Conservation (phyloP, 1,284 basidiomycete genomes). For the Fomitopsis schrenkii region DNA sequence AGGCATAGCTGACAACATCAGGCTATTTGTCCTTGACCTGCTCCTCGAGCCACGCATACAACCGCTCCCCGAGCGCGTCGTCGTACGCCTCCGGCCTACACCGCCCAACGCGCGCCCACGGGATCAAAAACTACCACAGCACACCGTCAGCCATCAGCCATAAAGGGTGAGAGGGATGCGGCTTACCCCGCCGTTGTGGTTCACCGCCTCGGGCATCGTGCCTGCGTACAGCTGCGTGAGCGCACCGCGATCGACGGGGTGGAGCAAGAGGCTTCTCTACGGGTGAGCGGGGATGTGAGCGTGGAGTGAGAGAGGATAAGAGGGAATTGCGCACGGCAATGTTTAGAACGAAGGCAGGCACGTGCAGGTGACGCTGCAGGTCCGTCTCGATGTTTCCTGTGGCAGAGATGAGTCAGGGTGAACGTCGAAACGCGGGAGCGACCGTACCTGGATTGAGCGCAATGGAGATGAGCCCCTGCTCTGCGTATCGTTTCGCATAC, state of each 20-base stretch:
- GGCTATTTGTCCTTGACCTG: background rate
- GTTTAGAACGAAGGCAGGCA: background rate
- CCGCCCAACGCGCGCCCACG: conserved; percentile 30
- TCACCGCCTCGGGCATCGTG: conserved; percentile 18
- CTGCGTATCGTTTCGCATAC: conserved; percentile 43
- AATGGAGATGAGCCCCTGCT: conserved; percentile 45
- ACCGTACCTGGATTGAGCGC: conserved; percentile 36
- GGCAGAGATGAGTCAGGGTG: background rate
- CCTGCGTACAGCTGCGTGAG: conserved; percentile 23
- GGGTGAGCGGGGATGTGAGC: background rate
- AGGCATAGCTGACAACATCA: no score
- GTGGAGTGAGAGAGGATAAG: no score
- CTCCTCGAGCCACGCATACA: conserved; percentile 32
- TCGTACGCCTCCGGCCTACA: conserved; percentile 24
- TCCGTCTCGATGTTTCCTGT: conserved; percentile 12
- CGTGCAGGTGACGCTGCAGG: conserved; percentile 6
- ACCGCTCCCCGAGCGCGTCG: conserved; percentile 23
- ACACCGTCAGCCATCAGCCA: background rate
- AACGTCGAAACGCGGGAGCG: background rate
- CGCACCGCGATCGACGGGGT: conserved; percentile 16
- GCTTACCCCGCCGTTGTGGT: conserved; percentile 19
- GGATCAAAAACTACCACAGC: conserved; percentile 29
- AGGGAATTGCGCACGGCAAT: no score
- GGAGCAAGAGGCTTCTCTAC: conserved; percentile 4
- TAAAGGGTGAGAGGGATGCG: conserved; percentile 1